Conservation (phyloP, 805 yeast genomes). For the Monosporozyma solicola region DNA sequence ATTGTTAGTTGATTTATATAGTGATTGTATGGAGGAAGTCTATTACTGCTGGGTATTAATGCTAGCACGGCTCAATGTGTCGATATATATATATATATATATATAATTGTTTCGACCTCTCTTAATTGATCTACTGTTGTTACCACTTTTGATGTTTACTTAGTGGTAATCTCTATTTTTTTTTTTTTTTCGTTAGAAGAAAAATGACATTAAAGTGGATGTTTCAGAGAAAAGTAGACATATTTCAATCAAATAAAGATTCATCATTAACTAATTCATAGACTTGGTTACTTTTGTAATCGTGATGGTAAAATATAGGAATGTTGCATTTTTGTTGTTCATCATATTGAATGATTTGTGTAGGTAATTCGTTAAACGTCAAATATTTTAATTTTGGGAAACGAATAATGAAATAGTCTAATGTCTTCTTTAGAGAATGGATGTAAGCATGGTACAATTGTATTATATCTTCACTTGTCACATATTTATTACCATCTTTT, state of each 20-base stretch:
- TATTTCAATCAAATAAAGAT: conserved; percentile 17
- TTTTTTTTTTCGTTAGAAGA: neutral
- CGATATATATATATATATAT: neutral
- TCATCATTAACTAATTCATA: conserved; percentile 25
- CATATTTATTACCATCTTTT: conserved; percentile 1
- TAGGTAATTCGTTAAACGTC: conserved; percentile 30
- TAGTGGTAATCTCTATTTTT: neutral
- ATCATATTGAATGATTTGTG: conserved; percentile 20
- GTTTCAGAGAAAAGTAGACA: neutral
- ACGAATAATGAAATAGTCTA: conserved; percentile 24
- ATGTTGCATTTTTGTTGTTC: conserved; percentile 22
- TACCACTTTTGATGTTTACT: neutral
- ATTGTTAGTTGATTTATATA: neutral
- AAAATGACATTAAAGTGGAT: neutral
- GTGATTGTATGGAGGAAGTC: neutral
- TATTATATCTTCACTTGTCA: conserved; percentile 24
- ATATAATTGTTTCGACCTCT: neutral
- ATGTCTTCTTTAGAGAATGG: conserved; percentile 29
- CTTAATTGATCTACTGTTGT: neutral
- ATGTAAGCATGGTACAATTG: conserved; percentile 27
- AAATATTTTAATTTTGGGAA: conserved; percentile 27
- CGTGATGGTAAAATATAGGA: conserved; percentile 20
- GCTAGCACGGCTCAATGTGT: neutral
- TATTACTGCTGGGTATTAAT: neutral
- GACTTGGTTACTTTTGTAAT: conserved; percentile 24